Conservation (phyloP, 805 yeast species). For the Candida awuae region DNA sequence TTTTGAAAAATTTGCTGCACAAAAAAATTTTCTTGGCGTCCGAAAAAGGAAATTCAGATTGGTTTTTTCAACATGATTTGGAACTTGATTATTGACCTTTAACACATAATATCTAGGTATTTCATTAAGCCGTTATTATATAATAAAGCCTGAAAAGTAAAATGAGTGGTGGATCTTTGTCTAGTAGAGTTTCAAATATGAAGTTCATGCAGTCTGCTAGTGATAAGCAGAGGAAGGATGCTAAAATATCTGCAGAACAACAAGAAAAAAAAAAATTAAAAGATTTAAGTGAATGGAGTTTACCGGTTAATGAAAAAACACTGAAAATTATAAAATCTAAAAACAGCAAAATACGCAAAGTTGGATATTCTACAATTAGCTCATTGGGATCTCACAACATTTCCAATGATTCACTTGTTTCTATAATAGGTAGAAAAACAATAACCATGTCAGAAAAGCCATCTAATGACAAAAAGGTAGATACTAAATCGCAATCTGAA, state of each 20-base stretch:
- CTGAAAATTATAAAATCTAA: slow-evolving; percentile 17
- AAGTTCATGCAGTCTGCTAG: slow-evolving; percentile 54
- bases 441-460: not conserved
- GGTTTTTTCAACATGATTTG: too few species aligned
- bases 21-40: too few species aligned
- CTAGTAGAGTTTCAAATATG: slow-evolving; percentile 77
- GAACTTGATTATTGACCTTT: too few species aligned
- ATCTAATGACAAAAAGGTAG: slow-evolving; percentile 5
- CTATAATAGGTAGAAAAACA: slow-evolving; percentile 1
- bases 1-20: too few species aligned
- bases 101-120: too few species aligned
- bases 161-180: slow-evolving; percentile 32
- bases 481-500: not conserved
- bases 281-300: slow-evolving; percentile 48
- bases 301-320: slow-evolving; percentile 28
- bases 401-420: not conserved
- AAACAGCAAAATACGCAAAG: slow-evolving; percentile 15
- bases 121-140: too few species aligned
- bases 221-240: slow-evolving; percentile 17
- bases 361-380: slow-evolving; percentile 25
- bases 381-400: slow-evolving; percentile 5
- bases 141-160: not conserved
- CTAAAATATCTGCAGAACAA: slow-evolving; percentile 26
- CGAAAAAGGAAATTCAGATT: too few species aligned
- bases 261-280: slow-evolving; percentile 29